Conservation (phyloP, 208 protist species). For the Trypanosoma avium region DNA sequence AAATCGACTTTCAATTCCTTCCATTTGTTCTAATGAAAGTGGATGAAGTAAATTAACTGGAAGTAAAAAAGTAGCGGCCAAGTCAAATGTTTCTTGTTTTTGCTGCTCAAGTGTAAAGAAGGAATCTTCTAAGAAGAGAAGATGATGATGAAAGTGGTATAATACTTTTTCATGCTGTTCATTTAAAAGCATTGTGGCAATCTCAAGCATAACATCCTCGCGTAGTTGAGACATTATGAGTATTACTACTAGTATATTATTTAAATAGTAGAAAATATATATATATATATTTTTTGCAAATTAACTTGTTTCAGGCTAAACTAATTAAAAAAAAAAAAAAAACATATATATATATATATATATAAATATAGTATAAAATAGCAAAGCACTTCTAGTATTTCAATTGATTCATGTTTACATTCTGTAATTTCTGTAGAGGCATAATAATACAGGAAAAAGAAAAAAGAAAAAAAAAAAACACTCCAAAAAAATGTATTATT, state of each 20-base stretch:
- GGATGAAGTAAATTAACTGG: background rate
- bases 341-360: too few relatives aligned
- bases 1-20: slow-evolving; percentile 2
- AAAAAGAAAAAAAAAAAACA: too few relatives aligned
- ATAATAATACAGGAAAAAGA: too few relatives aligned
- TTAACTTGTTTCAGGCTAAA: too few relatives aligned
- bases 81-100: slow-evolving; percentile 12
- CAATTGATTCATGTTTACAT: too few relatives aligned
- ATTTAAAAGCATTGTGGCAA: slow-evolving; percentile 9
- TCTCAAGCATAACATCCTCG: slow-evolving; percentile 5
- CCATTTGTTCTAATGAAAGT: background rate
- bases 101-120: slow-evolving; percentile 20
- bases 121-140: slow-evolving; percentile 20
- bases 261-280: too few relatives aligned
- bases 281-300: too few relatives aligned
- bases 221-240: slow-evolving; percentile 1
- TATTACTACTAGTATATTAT: background rate
- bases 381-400: too few relatives aligned
- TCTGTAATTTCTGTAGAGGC: too few relatives aligned
- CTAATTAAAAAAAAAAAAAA: too few relatives aligned
- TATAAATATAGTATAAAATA: too few relatives aligned
- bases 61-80: background rate
- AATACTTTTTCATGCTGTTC: background rate
- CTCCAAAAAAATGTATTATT: too few relatives aligned
- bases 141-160: slow-evolving; percentile 16